phyloP scores from a whole-genome alignment of 192 early-diverging fungal genomes.

The Coemansia sp. region DNA sequence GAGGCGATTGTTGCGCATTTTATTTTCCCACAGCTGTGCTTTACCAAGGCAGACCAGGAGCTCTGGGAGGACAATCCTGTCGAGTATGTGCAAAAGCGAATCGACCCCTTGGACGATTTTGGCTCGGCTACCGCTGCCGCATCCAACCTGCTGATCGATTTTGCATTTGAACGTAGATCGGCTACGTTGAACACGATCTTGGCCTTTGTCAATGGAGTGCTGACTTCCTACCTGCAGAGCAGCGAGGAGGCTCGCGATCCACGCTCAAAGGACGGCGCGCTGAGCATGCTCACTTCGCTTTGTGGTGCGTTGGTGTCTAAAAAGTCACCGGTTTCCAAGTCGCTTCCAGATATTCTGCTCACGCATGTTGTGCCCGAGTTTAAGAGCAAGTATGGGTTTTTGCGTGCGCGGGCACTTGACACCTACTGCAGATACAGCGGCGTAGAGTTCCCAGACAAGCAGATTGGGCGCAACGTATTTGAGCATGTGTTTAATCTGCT shows the following conservation, averaged over 20 bases:
- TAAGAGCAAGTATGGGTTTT: constrained; percentile 73
- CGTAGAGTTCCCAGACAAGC: constrained; percentile 60
- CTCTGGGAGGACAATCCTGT: constrained; percentile 92
- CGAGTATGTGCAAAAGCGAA: constrained; percentile 84
- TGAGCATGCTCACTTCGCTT: constrained; percentile 81
- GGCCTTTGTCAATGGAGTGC: constrained; percentile 69
- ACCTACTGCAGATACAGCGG: constrained; percentile 57
- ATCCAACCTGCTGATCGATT: constrained; percentile 70
- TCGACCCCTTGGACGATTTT: constrained; percentile 83
- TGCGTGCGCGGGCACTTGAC: constrained; percentile 73
- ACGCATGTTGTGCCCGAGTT: constrained; percentile 90
- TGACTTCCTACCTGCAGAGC: constrained; percentile 66
- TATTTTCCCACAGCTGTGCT: constrained; percentile 92
- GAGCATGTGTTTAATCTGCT: constrained; percentile 56
- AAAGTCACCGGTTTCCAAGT: constrained; percentile 68
- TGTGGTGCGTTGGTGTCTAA: constrained; percentile 65
- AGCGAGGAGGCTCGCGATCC: constrained; percentile 69
- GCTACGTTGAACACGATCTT: constrained; percentile 79
- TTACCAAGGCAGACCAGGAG: constrained; percentile 77
- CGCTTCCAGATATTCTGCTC: constrained; percentile 84
- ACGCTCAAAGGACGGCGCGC: constrained; percentile 83
- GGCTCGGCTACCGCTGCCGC: constrained; percentile 71
- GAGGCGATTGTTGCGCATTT: constrained; percentile 80
- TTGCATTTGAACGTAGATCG: constrained; percentile 76
- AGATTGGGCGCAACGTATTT: constrained; percentile 59